A percentile compares a stretch with the other conserved stretches of the same genome.
phyloP scores from a whole-genome alignment of 805 yeast species.

The Zygosaccharomyces lentus region DNA sequence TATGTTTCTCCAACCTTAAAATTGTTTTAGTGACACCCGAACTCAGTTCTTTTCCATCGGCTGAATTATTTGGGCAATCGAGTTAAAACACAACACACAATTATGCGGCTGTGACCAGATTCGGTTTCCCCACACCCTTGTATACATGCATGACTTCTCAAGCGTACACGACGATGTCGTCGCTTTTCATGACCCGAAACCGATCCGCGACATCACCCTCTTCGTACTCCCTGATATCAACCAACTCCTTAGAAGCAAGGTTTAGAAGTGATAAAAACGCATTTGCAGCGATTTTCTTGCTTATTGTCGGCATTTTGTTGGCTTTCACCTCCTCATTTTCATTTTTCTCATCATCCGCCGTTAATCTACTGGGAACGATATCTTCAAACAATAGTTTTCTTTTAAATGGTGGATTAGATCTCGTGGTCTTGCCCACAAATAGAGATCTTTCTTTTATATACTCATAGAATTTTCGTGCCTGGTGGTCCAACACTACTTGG shows the following conservation, averaged over 20 bases:
- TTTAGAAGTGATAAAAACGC: constrained; percentile 31
- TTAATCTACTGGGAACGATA: constrained; percentile 27
- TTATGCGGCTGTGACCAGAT: neutral
- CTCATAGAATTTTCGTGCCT: constrained; percentile 29
- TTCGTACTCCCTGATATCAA: constrained; percentile 9
- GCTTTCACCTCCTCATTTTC: constrained; percentile 1
- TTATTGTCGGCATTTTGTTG: constrained; percentile 6
- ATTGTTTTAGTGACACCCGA: neutral
- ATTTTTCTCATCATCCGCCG: constrained; percentile 7
- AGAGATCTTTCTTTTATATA: constrained; percentile 26
- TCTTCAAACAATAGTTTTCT: constrained; percentile 27
- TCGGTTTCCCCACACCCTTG: neutral
- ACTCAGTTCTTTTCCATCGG: neutral
- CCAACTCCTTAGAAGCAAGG: constrained; percentile 25
- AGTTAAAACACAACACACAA: neutral
- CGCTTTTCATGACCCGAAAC: constrained; percentile 15
- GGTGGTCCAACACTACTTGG: constrained; percentile 20
- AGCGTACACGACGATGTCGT: constrained; percentile 18
- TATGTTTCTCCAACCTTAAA: neutral
- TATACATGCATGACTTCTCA: neutral
- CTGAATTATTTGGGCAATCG: neutral
- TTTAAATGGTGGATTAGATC: constrained; percentile 16
- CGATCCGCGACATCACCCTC: constrained; percentile 1
- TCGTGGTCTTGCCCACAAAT: constrained; percentile 20
- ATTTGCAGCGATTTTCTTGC: constrained; percentile 29